A percentile compares a stretch with the other conserved stretches of the same genome.
Conservation (phyloP, 202 grass and related monocot species). For the Setaria italica region DNA sequence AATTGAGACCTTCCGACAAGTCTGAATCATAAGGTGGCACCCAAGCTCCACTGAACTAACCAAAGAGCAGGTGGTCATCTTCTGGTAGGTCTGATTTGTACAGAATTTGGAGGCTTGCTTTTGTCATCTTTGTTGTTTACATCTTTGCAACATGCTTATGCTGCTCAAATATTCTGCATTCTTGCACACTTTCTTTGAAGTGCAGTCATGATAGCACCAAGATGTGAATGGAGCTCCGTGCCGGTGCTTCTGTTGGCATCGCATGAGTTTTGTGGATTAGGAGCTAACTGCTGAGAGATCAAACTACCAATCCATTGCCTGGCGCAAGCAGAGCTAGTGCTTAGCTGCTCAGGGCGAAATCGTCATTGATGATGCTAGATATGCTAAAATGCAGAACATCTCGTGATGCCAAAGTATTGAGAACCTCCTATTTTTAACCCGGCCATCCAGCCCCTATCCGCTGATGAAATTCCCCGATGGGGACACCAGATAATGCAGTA, state of each 20-base stretch:
- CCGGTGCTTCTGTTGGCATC: background rate
- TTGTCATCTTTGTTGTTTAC: conserved; percentile 19
- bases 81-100: conserved; percentile 31
- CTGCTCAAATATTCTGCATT: background rate
- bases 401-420: background rate
- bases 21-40: conserved; percentile 37
- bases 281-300: conserved; percentile 1
- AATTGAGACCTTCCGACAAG: conserved; percentile 39
- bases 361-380: conserved; percentile 4
- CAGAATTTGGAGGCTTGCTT: background rate
- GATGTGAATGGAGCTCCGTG: background rate
- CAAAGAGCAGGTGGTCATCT: background rate
- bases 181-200: background rate
- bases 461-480: conserved; percentile 1
- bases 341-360: conserved; percentile 7
- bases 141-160: background rate
- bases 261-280: conserved; percentile 19
- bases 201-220: conserved; percentile 11
- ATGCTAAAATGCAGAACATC: conserved; percentile 2
- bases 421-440: background rate
- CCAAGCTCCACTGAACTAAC: conserved; percentile 19
- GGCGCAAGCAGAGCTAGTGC: background rate
- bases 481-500: background rate
- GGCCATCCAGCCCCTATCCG: background rate
- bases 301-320: background rate